phyloP scores from a whole-genome alignment of 2,329 filamentous ascomycete species.

The Thermomyces lanuginosus region DNA sequence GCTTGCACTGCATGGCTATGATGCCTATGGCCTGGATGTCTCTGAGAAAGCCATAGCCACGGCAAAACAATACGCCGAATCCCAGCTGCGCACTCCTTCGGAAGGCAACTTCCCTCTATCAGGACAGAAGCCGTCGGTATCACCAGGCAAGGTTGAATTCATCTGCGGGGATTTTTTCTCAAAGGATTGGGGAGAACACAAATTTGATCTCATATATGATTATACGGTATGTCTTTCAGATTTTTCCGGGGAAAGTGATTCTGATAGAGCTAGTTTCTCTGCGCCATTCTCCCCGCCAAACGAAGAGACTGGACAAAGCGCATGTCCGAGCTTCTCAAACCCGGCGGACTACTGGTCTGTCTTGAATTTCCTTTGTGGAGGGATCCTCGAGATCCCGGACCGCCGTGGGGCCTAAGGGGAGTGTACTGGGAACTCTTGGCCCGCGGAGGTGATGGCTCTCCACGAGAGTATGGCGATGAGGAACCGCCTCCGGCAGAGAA shows the following conservation, averaged over 20 bases:
- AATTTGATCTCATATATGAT: conserved; percentile 42
- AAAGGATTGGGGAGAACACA: conserved; percentile 24
- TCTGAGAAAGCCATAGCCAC: conserved; percentile 34
- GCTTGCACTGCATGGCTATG: conserved; percentile 57
- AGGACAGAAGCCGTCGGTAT: conserved; percentile 18
- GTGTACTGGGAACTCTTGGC: conserved; percentile 21
- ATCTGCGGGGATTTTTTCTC: conserved; percentile 31
- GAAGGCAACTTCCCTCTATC: conserved; percentile 19
- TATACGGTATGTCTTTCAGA: conserved; percentile 38
- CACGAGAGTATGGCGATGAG: no score
- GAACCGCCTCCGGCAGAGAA: conserved; percentile 3
- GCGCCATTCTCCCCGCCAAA: conserved; percentile 39
- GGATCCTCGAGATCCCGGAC: conserved; percentile 18
- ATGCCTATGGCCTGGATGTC: conserved; percentile 59
- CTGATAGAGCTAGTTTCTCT: no score
- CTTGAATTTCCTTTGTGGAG: conserved; percentile 29
- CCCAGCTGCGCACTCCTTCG: no score
- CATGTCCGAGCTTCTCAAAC: conserved; percentile 35
- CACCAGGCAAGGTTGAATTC: conserved; percentile 25
- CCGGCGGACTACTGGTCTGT: conserved; percentile 39
- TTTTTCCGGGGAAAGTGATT: no score
- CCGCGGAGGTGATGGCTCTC: conserved; percentile 13
- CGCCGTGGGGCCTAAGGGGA: conserved; percentile 24
- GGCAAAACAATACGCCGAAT: conserved; percentile 20
- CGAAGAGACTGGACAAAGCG: conserved; percentile 40